phyloP scores from a whole-genome alignment of 164 flowering plant species.

The Euptelea pleiosperma region DNA sequence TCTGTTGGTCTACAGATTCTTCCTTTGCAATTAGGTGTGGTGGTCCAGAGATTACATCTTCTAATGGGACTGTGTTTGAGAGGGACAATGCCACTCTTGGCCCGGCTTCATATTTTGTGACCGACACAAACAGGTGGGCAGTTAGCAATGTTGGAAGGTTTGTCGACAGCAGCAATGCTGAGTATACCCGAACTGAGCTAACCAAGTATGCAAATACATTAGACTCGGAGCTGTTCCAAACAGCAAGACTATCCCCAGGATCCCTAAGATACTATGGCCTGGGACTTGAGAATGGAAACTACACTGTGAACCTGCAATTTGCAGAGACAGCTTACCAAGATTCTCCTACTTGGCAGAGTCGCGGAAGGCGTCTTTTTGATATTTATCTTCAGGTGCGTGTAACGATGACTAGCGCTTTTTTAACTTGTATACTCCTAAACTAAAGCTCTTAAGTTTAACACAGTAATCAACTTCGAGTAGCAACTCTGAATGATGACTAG shows the following conservation, averaged over 20 bases:
- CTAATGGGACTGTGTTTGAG: constrained; percentile 36
- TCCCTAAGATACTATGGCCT: constrained; percentile 83
- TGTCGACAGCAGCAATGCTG: constrained; percentile 29
- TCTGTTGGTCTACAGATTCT: constrained; percentile 44
- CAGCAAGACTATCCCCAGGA: constrained; percentile 68
- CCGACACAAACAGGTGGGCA: constrained; percentile 57
- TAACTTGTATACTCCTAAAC: background rate
- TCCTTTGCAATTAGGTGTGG: constrained; percentile 77
- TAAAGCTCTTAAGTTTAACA: too few relatives aligned
- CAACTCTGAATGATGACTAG: too few relatives aligned
- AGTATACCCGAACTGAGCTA: constrained; percentile 22
- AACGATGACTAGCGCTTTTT: too few relatives aligned
- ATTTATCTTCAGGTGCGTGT: constrained; percentile 74
- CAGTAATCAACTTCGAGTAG: too few relatives aligned
- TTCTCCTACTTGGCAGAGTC: constrained; percentile 50
- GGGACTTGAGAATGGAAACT: constrained; percentile 83
- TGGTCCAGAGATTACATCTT: constrained; percentile 49
- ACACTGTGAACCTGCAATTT: constrained; percentile 68
- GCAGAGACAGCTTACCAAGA: constrained; percentile 42
- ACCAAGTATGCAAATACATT: constrained; percentile 46
- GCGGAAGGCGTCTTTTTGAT: constrained; percentile 78
- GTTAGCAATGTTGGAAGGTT: constrained; percentile 72
- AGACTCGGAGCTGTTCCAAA: constrained; percentile 66
- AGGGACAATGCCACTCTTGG: constrained; percentile 56
- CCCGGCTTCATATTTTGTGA: constrained; percentile 62